Conservation (phyloP, 257 asterid genomes). For the Agastache rugosa region DNA sequence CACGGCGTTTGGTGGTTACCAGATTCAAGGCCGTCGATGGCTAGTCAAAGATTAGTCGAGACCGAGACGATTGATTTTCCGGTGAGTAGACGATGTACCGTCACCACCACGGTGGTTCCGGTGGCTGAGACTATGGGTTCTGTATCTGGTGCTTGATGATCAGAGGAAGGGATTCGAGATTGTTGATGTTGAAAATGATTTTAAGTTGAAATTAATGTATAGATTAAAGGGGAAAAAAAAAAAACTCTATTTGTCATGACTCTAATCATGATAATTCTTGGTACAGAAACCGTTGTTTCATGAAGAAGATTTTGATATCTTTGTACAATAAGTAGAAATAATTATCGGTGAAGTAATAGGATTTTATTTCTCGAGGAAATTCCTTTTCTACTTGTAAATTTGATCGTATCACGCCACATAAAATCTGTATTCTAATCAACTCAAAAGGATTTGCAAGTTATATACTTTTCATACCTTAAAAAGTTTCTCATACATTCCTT, state of each 20-base stretch:
- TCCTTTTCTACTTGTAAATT: slow-evolving; percentile 23
- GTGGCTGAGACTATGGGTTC: slow-evolving; percentile 16
- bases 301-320: slow-evolving; percentile 24
- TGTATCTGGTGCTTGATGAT: slow-evolving; percentile 25
- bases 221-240: slow-evolving; percentile 19
- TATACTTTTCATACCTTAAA: slow-evolving; percentile 31
- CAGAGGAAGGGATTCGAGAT: slow-evolving; percentile 23
- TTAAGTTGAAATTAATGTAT: slow-evolving; percentile 28
- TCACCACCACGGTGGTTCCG: not conserved
- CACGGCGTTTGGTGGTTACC: slow-evolving; percentile 56
- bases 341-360: slow-evolving; percentile 21
- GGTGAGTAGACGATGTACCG: not conserved
- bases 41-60: slow-evolving; percentile 65
- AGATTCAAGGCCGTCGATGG: slow-evolving; percentile 86
- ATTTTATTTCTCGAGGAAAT: not conserved
- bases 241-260: not conserved
- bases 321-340: slow-evolving; percentile 6
- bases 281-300: not conserved
- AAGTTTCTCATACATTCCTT: slow-evolving; percentile 21
- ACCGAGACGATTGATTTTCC: not conserved
- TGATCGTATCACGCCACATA: slow-evolving; percentile 29
- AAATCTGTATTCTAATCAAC: slow-evolving; percentile 44
- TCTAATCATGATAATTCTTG: slow-evolving; percentile 17
- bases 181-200: not conserved
- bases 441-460: slow-evolving; percentile 24